phyloP scores from a whole-genome alignment of 179 eudicot species.

The Beta corolliflora region DNA sequence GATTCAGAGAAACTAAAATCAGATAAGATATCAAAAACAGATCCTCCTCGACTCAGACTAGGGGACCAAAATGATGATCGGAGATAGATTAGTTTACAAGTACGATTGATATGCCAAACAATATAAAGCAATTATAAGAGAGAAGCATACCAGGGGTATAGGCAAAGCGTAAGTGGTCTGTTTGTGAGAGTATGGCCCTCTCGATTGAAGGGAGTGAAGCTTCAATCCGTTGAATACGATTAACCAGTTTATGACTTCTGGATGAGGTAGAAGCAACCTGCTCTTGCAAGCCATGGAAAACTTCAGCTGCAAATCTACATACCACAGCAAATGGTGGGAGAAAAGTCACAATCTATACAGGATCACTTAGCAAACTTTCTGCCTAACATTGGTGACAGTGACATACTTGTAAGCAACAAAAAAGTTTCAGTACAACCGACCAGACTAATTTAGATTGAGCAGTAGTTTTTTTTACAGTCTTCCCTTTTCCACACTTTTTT shows the following conservation, averaged over 20 bases:
- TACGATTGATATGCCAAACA: neutral
- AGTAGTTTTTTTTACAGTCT: neutral
- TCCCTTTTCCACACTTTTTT: neutral
- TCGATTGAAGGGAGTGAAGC: conserved; percentile 81
- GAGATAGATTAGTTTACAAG: neutral
- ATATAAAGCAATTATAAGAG: conserved; percentile 18
- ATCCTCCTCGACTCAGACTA: neutral
- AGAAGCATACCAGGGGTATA: conserved; percentile 75
- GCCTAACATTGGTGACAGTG: neutral
- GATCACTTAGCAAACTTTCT: neutral
- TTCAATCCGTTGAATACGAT: conserved; percentile 74
- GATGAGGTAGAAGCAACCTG: conserved; percentile 74
- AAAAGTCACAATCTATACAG: neutral
- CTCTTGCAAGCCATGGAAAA: conserved; percentile 94
- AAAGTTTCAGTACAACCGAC: neutral
- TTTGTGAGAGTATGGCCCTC: conserved; percentile 83
- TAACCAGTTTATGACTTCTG: conserved; percentile 84
- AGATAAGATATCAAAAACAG: neutral
- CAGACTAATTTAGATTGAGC: neutral
- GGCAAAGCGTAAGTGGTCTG: conserved; percentile 89
- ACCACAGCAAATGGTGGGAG: conserved; percentile 7
- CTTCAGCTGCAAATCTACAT: conserved; percentile 87
- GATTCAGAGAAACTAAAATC: neutral
- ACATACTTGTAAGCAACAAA: neutral
- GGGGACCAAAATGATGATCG: neutral